Evolutionary conservation across 495 filamentous ascomycete species (phyloP).

Genomic region (Apiosordaria backusii): DNA sequence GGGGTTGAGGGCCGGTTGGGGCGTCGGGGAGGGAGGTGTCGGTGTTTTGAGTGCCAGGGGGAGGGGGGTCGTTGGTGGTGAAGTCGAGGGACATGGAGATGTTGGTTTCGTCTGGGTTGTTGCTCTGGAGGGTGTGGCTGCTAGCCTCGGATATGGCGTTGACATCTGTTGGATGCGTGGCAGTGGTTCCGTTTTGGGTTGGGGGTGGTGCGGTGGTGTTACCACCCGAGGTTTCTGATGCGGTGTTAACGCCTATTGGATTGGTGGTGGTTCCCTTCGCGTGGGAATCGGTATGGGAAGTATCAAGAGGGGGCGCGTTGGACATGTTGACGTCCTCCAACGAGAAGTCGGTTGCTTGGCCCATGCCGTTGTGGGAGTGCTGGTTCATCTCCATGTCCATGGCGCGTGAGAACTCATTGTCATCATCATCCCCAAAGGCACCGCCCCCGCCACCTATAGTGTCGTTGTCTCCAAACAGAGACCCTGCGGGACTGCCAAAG

Average conservation of each 20-base stretch:
- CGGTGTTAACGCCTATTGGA: neutral
- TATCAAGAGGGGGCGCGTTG: neutral
- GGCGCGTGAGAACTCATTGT: constrained; percentile 79
- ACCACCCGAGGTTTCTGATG: too few species aligned
- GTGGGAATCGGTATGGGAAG: too few species aligned
- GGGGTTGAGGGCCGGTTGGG: neutral
- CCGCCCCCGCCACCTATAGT: constrained; percentile 53
- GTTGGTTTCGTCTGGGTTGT: constrained; percentile 6
- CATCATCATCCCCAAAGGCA: constrained; percentile 66
- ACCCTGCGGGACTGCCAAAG: constrained; percentile 52
- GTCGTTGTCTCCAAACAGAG: constrained; percentile 56
- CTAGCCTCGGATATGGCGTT: constrained; percentile 6
- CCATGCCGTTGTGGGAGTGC: constrained; percentile 40
- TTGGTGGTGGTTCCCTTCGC: neutral
- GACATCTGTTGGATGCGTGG: constrained; percentile 13
- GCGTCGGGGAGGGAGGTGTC: neutral
- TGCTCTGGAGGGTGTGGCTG: constrained; percentile 12
- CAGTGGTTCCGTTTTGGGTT: constrained; percentile 13
- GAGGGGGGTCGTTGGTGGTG: constrained; percentile 14
- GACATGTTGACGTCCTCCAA: constrained; percentile 29
- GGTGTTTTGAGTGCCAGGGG: neutral
- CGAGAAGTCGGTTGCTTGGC: constrained; percentile 45
- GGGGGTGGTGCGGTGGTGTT: constrained; percentile 4
- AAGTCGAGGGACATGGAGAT: neutral
- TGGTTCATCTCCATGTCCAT: constrained; percentile 56